phyloP scores from a whole-genome alignment of 371 early-diverging fungal species.

The Mortierella sp. region DNA sequence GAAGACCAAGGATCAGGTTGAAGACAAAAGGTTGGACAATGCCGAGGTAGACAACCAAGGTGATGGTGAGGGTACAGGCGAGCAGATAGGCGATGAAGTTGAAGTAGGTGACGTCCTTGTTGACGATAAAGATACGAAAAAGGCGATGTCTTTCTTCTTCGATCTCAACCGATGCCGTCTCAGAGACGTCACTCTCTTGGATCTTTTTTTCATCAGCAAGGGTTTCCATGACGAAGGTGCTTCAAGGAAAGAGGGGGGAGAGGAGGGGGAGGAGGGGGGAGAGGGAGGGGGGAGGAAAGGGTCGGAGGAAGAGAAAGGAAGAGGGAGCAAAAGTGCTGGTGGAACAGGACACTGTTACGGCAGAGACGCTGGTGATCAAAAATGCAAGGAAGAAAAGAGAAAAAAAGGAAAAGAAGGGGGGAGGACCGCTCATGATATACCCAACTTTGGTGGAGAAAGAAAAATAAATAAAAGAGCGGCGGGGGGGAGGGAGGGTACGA shows the following conservation, averaged over 20 bases:
- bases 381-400: neutral
- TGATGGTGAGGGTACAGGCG: conserved; percentile 62
- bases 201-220: neutral
- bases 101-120: conserved; percentile 56
- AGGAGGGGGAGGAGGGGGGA: neutral
- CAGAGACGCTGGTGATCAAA: neutral
- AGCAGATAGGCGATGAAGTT: conserved; percentile 60
- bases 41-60: conserved; percentile 59
- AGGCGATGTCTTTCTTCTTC: conserved; percentile 8
- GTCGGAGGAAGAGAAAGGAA: conserved; percentile 8
- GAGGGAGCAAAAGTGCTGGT: conserved; percentile 10
- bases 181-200: conserved; percentile 2
- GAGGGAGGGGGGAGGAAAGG: conserved; percentile 1
- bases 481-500: neutral
- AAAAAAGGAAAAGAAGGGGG: neutral
- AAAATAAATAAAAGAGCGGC: neutral
- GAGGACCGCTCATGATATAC: no score
- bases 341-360: neutral
- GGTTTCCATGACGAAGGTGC: neutral
- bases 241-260: conserved; percentile 1
- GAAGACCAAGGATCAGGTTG: conserved; percentile 7
- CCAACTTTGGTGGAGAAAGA: neutral
- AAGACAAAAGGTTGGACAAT: conserved; percentile 28
- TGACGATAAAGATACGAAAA: conserved; percentile 18
- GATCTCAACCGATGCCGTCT: no score